Conservation (phyloP, 306 rosid species). For the Quercus glauca region DNA sequence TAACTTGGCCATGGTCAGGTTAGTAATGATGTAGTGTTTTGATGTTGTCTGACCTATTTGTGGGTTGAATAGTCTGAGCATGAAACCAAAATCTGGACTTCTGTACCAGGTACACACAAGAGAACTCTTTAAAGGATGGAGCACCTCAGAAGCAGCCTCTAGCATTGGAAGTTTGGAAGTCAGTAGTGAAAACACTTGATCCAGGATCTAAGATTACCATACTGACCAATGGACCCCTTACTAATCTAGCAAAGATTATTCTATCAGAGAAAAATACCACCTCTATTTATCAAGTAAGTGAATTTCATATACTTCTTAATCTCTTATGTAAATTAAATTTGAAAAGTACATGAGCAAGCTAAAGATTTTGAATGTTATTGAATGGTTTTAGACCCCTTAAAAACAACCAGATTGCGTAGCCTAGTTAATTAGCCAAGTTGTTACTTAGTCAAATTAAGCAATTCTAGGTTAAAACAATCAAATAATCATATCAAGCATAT, state of each 20-base stretch:
- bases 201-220: constrained; percentile 69
- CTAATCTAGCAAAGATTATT: constrained; percentile 71
- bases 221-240: constrained; percentile 89
- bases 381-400: too few species aligned
- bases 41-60: not conserved
- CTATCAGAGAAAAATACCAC: constrained; percentile 38
- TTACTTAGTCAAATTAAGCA: too few species aligned
- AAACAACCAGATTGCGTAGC: too few species aligned
- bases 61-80: not conserved
- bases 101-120: constrained; percentile 69
- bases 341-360: not conserved
- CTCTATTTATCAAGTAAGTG: constrained; percentile 60
- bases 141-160: constrained; percentile 70
- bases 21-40: too few species aligned
- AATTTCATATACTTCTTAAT: not conserved
- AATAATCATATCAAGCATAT: too few species aligned
- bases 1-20: too few species aligned
- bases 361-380: not conserved
- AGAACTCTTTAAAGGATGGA: constrained; percentile 49
- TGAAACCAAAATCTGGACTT: constrained; percentile 4
- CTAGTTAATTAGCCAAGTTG: too few species aligned
- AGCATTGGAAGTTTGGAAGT: constrained; percentile 78
- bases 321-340: not conserved
- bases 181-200: constrained; percentile 42
- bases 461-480: too few species aligned